Conservation (phyloP, 225 moss, liverwort and hornwort species). For the Rhytidiadelphus loreus region DNA sequence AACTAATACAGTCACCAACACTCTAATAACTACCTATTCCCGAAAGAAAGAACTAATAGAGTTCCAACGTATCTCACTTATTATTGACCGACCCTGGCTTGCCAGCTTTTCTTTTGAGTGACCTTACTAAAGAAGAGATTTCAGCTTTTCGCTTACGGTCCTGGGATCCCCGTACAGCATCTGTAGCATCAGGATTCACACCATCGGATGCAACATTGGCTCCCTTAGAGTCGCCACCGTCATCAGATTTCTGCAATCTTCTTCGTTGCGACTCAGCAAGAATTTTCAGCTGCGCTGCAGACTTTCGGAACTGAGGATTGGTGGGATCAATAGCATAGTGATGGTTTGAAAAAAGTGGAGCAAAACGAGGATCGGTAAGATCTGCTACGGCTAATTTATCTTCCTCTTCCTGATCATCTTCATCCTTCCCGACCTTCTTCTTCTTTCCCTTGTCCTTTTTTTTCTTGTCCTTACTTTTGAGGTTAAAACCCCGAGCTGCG, state of each 20-base stretch:
- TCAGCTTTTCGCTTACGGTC: slow-evolving; percentile 70
- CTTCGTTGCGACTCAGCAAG: slow-evolving; percentile 55
- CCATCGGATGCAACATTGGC: background rate
- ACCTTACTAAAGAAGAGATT: slow-evolving; percentile 63
- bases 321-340: slow-evolving; percentile 92
- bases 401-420: slow-evolving; percentile 27
- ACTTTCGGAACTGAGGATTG: slow-evolving; percentile 77
- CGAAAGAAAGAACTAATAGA: slow-evolving; percentile 5
- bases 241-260: slow-evolving; percentile 23
- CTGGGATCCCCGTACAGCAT: background rate
- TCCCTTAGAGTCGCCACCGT: background rate
- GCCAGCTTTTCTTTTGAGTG: slow-evolving; percentile 67
- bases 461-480: slow-evolving; percentile 29
- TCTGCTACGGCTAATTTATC: slow-evolving; percentile 57
- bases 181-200: background rate
- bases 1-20: background rate
- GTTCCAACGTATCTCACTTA: background rate
- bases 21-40: slow-evolving; percentile 8
- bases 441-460: slow-evolving; percentile 31
- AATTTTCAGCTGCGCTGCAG: slow-evolving; percentile 42
- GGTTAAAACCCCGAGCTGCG: slow-evolving; percentile 35
- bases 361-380: slow-evolving; percentile 77
- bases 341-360: slow-evolving; percentile 62
- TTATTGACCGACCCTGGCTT: background rate
- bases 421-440: slow-evolving; percentile 3